Evolutionary conservation across 2,329 filamentous ascomycete species (phyloP).

Genomic region (Uncinocarpus reesii): DNA sequence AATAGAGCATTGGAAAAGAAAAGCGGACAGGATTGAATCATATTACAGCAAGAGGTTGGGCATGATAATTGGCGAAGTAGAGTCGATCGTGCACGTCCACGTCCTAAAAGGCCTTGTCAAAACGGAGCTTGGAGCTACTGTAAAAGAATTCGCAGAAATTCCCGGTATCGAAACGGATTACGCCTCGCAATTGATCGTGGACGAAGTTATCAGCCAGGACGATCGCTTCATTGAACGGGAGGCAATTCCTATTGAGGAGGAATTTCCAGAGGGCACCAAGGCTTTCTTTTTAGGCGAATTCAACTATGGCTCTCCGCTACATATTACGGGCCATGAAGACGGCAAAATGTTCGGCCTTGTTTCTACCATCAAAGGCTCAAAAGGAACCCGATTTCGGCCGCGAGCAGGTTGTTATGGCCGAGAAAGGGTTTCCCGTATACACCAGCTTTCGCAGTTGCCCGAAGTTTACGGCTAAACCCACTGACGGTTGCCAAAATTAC

Average conservation of each 20-base stretch:
- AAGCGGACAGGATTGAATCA: conserved; percentile 70
- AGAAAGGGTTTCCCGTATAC: conserved; percentile 64
- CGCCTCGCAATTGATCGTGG: conserved; percentile 82
- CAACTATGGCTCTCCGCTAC: conserved; percentile 81
- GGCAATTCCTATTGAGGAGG: conserved; percentile 79
- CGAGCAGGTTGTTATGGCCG: conserved; percentile 59
- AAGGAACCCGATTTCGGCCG: conserved; percentile 74
- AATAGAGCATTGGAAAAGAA: conserved; percentile 73
- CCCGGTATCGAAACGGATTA: conserved; percentile 79
- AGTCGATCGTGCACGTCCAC: conserved; percentile 82
- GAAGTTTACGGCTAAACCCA: conserved; percentile 68
- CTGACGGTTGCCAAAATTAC: conserved; percentile 91
- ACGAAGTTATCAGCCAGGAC: conserved; percentile 81
- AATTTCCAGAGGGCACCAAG: conserved; percentile 71
- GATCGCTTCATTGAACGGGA: conserved; percentile 83
- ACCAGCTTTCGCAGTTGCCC: conserved; percentile 81
- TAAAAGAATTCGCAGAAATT: conserved; percentile 87
- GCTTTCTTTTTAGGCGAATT: conserved; percentile 93
- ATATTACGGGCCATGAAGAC: conserved; percentile 62
- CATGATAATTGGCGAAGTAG: conserved; percentile 74
- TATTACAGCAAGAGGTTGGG: conserved; percentile 86
- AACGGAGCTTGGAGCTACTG: conserved; percentile 76
- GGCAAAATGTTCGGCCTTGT: conserved; percentile 72
- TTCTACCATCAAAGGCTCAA: conserved; percentile 54
- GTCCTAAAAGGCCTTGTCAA: conserved; percentile 86